These are phyloP conservation scores for Asterella californica DNA, from an alignment of 225 moss, liverwort and hornwort species.

Conservation along the genomic window DNA sequence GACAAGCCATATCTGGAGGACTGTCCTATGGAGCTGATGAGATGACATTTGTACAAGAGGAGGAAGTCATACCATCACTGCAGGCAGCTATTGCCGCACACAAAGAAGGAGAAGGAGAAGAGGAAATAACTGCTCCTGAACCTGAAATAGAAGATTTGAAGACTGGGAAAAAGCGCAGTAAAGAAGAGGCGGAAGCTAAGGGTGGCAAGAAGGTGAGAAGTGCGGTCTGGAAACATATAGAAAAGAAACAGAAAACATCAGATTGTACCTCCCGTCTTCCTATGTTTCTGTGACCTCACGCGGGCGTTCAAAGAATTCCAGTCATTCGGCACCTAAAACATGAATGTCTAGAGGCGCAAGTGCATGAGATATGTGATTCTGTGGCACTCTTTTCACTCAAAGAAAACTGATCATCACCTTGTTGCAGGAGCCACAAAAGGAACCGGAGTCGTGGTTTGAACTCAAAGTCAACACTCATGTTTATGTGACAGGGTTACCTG, in stretches of 20 bases:
- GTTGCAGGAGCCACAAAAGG: conserved; percentile 82
- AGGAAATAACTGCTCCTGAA: conserved; percentile 33
- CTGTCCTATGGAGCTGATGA: conserved; percentile 86
- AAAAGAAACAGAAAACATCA: neutral
- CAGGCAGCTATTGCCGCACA: conserved; percentile 61
- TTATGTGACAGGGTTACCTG: conserved; percentile 90
- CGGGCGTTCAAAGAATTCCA: neutral
- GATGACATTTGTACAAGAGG: conserved; percentile 97
- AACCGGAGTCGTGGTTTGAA: conserved; percentile 98
- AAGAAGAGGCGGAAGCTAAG: conserved; percentile 42
- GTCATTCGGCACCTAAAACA: neutral
- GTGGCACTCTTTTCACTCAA: neutral
- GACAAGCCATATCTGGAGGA: conserved; percentile 39
- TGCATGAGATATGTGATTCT: no score
- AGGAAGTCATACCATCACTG: conserved; percentile 80
- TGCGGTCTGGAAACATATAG: neutral
- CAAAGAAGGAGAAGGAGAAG: conserved; percentile 43
- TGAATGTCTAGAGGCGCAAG: neutral
- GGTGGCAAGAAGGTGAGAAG: conserved; percentile 34
- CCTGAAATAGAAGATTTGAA: conserved; percentile 45
- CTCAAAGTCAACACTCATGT: conserved; percentile 97
- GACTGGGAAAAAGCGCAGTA: conserved; percentile 56
- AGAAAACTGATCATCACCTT: neutral
- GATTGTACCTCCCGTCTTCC: neutral
- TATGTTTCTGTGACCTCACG: neutral